Conservation (phyloP, 805 yeast species). For the Priceomyces castillae region DNA sequence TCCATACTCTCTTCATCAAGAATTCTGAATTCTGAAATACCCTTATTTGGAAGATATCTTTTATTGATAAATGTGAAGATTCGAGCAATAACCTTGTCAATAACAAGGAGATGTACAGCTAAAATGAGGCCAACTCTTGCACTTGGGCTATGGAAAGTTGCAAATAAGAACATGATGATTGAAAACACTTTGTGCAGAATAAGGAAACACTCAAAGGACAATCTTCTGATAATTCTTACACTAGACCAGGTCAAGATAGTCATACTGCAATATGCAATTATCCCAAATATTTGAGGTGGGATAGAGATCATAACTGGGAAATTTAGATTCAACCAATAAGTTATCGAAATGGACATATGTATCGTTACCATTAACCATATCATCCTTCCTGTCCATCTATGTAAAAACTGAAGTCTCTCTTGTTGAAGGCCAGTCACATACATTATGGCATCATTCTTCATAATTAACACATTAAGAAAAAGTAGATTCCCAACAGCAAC, state of each 20-base stretch:
- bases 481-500: constrained; percentile 42
- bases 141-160: constrained; percentile 40
- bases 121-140: constrained; percentile 33
- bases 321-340: constrained; percentile 42
- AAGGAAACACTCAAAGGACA: constrained; percentile 43
- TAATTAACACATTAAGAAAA: constrained; percentile 30
- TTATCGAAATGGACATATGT: constrained; percentile 32
- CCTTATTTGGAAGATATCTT: constrained; percentile 35
- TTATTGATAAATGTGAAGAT: constrained; percentile 31
- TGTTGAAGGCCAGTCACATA: constrained; percentile 41
- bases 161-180: constrained; percentile 41
- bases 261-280: constrained; percentile 41
- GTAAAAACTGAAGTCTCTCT: constrained; percentile 39
- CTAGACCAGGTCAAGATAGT: constrained; percentile 36
- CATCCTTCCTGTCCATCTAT: constrained; percentile 44
- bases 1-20: constrained; percentile 41
- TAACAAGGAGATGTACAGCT: constrained; percentile 42
- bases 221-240: constrained; percentile 31
- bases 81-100: constrained; percentile 36
- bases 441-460: constrained; percentile 40
- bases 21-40: constrained; percentile 35
- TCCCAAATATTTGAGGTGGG: constrained; percentile 52
- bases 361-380: constrained; percentile 34
- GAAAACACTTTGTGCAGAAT: constrained; percentile 42
- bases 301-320: constrained; percentile 39